Evolutionary conservation across 768 basidiomycete genomes (phyloP).

Genomic region (Russula brevipes): DNA sequence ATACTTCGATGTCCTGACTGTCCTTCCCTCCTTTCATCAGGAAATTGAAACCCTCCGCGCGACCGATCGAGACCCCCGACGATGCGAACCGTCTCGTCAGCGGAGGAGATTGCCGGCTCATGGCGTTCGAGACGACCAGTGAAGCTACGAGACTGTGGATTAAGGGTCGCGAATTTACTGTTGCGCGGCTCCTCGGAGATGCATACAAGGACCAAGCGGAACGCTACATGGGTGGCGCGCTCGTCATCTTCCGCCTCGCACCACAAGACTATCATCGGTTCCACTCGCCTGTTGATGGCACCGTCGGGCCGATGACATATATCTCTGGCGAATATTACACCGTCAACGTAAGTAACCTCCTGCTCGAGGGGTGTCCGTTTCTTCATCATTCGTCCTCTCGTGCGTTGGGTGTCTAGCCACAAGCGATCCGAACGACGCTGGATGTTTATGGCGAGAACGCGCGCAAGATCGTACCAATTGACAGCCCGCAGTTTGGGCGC

Average conservation of each 20-base stretch:
- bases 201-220: constrained; percentile 64
- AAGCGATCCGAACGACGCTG: constrained; percentile 85
- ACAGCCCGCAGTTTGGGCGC: constrained; percentile 81
- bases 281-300: constrained; percentile 82
- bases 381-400: neutral
- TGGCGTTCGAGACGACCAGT: constrained; percentile 82
- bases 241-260: constrained; percentile 88
- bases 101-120: constrained; percentile 94
- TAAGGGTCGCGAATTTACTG: constrained; percentile 90
- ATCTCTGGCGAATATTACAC: constrained; percentile 95
- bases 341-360: constrained; percentile 60
- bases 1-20: neutral
- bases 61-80: constrained; percentile 66
- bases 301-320: constrained; percentile 73
- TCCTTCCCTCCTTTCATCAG: constrained; percentile 34
- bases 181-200: constrained; percentile 75
- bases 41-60: constrained; percentile 78
- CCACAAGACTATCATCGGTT: constrained; percentile 97
- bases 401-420: constrained; percentile 47
- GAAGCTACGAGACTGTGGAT: constrained; percentile 94
- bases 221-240: constrained; percentile 69
- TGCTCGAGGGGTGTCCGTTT: neutral
- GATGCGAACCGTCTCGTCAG: constrained; percentile 78
- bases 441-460: constrained; percentile 96
- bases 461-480: constrained; percentile 87